Base-by-base conservation (phyloP, 2,329 filamentous ascomycete species). In the Rhinocladiella mackenziei region DNA sequence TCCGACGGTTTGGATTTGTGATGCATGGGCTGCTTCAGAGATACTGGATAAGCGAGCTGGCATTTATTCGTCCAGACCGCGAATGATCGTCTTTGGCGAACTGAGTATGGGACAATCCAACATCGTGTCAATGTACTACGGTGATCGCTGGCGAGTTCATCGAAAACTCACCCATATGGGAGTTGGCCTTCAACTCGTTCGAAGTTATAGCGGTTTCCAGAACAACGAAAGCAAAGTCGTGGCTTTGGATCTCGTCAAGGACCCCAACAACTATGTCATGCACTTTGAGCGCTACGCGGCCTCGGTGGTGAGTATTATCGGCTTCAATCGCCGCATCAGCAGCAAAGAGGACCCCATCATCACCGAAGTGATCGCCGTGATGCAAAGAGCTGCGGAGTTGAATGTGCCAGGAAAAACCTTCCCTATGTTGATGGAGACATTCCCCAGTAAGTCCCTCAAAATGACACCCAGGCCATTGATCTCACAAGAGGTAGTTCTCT, bases 321-420 rank as follows among this genome's bases (percentile, higher is more conserved):
- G 57, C 2, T 71, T 65, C 45, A 67, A 65, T 2, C 62, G 63
- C 33, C 48, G 52, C 0, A 57, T 69, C 10, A 54, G 67, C 5
- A 69, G 63, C 35, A 68, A 65, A 40, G 64, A 71, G 11, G 76
- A 80, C 52, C 75, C 76, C 3, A 77, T 80, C 55, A 78, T 79
- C 56, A 79, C 75, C 2, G 76, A 80, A 56, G 77, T 80, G 9
- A 78, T 80, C 53, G 74, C 74, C 2, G 63, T 76, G 30, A 80
- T 80, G 76, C 76, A 80, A 51, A 63, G 73, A 13, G 75, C 76
- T 1, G 76, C 75, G 2, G 75, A 77, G 43, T 62, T 80, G 15
- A 75, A 75, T 51, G 72, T 75, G 26, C 72, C 72, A 0, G 72
- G 72, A 14, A 79, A 78, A 60, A 71, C 62, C 0, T 78, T 76